phyloP scores from a whole-genome alignment of 106 monocot genomes.

The Cymbidium sinense region DNA sequence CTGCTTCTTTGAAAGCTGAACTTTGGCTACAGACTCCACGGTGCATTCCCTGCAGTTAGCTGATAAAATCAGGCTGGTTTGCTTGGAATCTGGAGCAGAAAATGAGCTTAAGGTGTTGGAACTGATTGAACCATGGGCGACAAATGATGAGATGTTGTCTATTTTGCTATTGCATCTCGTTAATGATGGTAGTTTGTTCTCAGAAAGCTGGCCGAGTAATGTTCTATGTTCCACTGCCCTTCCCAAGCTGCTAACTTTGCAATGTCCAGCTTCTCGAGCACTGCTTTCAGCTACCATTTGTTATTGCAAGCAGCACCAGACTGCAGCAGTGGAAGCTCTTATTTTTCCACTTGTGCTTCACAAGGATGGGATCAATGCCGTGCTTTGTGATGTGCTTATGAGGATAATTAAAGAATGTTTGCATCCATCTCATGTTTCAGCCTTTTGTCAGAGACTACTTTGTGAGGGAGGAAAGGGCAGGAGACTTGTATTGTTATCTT shows the following conservation, averaged over 20 bases:
- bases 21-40: slow-evolving; percentile 20
- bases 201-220: slow-evolving; percentile 22
- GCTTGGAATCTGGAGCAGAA: slow-evolving; percentile 24
- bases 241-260: slow-evolving; percentile 48
- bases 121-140: slow-evolving; percentile 63
- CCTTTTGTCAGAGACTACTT: slow-evolving; percentile 70
- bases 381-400: slow-evolving; percentile 45
- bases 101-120: slow-evolving; percentile 30
- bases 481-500: slow-evolving; percentile 40
- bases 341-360: slow-evolving; percentile 54
- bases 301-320: slow-evolving; percentile 57
- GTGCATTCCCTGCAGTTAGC: slow-evolving; percentile 27
- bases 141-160: slow-evolving; percentile 48
- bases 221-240: slow-evolving; percentile 58
- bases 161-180: slow-evolving; percentile 47
- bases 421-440: slow-evolving; percentile 57
- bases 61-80: slow-evolving; percentile 43
- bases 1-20: slow-evolving; percentile 26
- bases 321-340: slow-evolving; percentile 42
- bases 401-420: slow-evolving; percentile 72
- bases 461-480: slow-evolving; percentile 15
- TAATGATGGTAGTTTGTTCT: background rate
- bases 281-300: slow-evolving; percentile 43
- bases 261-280: slow-evolving; percentile 41
- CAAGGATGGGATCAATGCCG: slow-evolving; percentile 57